Conservation (phyloP, 2,329 filamentous ascomycete species). For the Paracoccidioides brasiliensis region DNA sequence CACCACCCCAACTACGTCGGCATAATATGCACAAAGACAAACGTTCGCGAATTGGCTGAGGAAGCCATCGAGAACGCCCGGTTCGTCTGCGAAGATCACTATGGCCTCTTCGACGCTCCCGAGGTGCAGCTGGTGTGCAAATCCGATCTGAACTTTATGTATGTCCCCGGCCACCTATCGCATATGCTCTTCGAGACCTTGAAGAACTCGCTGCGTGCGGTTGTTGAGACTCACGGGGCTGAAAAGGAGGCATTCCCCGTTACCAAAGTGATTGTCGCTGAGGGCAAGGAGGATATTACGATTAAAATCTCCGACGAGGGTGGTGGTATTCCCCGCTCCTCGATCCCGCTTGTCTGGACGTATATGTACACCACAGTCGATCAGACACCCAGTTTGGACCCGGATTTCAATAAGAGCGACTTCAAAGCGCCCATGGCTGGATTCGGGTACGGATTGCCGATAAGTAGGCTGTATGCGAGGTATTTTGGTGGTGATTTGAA, state of each 20-base stretch:
- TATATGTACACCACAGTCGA: constrained; percentile 99
- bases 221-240: constrained; percentile 87
- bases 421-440: constrained; percentile 99
- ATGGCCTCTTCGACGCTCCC: constrained; percentile 90
- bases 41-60: constrained; percentile 83
- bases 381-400: constrained; percentile 83
- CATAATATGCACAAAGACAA: constrained; percentile 98
- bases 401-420: constrained; percentile 96
- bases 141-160: constrained; percentile 95
- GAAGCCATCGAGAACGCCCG: constrained; percentile 97
- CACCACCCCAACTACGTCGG: constrained; percentile 90
- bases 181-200: constrained; percentile 99
- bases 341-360: constrained; percentile 97
- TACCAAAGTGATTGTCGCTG: constrained; percentile 93
- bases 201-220: constrained; percentile 94
- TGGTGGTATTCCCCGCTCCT: constrained; percentile 81
- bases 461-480: constrained; percentile 82
- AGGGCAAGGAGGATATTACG: constrained; percentile 96
- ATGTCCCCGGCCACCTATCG: constrained; percentile 93
- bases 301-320: constrained; percentile 98
- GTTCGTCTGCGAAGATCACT: constrained; percentile 99
- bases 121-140: constrained; percentile 95
- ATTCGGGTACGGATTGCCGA: constrained; percentile 94
- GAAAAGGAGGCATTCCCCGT: constrained; percentile 94
- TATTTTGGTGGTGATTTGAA: constrained; percentile 98